Evolutionary conservation across 2,329 filamentous ascomycete genomes (phyloP), one percentile per base, ranked within the genome.

Genomic region (Aureobasidium sp.): DNA sequence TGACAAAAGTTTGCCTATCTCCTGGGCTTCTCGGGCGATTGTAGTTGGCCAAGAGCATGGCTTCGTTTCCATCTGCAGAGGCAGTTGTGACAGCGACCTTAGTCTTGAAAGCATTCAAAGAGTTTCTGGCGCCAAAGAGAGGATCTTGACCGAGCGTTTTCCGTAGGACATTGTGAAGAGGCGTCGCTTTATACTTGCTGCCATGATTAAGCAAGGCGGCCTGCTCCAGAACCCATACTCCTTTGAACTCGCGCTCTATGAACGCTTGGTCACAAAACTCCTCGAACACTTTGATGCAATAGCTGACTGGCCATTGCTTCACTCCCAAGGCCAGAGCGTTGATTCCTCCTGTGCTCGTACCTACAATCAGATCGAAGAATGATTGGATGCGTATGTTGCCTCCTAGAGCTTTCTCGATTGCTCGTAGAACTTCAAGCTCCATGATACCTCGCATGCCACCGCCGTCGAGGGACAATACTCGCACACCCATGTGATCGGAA

Each of bases 361-460:
- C 77, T 7, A 79, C 74, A 21, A 81, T 75, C 2, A 80, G 70
- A 60, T 81, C 78, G 61, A 81, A 79, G 66, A 80, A 80, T 3
- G 67, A 67, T 51, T 74, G 75, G 2, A 80, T 72, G 0, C 73
- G 71, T 2, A 80, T 63, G 5, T 69, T 67, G 9, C 69, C 66
- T 2, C 73, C 75, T 1, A 79, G 64, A 4, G 68, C 68, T 23
- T 66, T 67, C 62, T 80, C 74, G 10, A 81, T 72, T 4, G 67
- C 65, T 27, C 69, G 64, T 4, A 81, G 67, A 0, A 78, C 70
- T 62, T 77, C 74, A 2, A 80, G 67, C 49, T 77, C 73, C 1
- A 77, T 74, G 25, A 80, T 76, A 2, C 76, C 77, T 47, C 77
- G 69, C 42, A 79, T 73, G 2, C 77, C 77, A 13, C 77, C 78